phyloP scores from a whole-genome alignment of 345 rosid species.

The Cochlearia excelsa region DNA sequence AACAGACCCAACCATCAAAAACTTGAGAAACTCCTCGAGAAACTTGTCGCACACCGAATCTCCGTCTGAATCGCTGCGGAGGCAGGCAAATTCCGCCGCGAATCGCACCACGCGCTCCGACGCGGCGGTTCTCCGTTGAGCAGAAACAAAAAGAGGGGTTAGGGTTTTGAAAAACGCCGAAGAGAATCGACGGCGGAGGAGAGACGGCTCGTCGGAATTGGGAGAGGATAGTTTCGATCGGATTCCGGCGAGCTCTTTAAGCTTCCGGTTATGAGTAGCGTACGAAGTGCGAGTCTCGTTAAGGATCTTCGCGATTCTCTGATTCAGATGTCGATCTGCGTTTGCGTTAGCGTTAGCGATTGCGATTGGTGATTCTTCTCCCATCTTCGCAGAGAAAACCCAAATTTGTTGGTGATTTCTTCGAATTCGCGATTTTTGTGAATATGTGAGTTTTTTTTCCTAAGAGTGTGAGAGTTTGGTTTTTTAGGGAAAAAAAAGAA shows the following conservation, averaged over 20 bases:
- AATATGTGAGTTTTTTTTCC: too few relatives aligned
- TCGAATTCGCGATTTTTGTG: too few relatives aligned
- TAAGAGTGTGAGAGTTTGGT: too few relatives aligned
- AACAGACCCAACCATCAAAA: slow-evolving; percentile 49
- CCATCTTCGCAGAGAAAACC: slow-evolving; percentile 15
- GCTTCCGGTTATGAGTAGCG: slow-evolving; percentile 76
- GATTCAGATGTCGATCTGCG: slow-evolving; percentile 30
- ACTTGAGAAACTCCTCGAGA: slow-evolving; percentile 55
- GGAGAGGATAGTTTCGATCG: slow-evolving; percentile 43
- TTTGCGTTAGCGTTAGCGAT: too few relatives aligned
- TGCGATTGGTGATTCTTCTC: slow-evolving; percentile 32
- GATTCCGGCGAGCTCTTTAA: slow-evolving; percentile 65
- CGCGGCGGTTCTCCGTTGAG: too few relatives aligned
- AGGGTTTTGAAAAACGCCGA: too few relatives aligned
- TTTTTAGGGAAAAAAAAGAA: too few relatives aligned
- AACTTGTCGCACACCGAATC: slow-evolving; percentile 44
- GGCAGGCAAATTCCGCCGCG: too few relatives aligned
- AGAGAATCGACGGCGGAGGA: slow-evolving; percentile 38
- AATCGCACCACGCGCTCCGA: too few relatives aligned
- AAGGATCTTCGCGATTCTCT: slow-evolving; percentile 56
- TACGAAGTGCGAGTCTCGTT: slow-evolving; percentile 67
- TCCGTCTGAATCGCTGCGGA: slow-evolving; percentile 17
- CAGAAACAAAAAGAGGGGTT: too few relatives aligned
- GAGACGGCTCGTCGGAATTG: slow-evolving; percentile 9
- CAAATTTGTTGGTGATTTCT: too few relatives aligned